Conservation (phyloP, 805 yeast species). For the Lipomyces starkeyi region DNA sequence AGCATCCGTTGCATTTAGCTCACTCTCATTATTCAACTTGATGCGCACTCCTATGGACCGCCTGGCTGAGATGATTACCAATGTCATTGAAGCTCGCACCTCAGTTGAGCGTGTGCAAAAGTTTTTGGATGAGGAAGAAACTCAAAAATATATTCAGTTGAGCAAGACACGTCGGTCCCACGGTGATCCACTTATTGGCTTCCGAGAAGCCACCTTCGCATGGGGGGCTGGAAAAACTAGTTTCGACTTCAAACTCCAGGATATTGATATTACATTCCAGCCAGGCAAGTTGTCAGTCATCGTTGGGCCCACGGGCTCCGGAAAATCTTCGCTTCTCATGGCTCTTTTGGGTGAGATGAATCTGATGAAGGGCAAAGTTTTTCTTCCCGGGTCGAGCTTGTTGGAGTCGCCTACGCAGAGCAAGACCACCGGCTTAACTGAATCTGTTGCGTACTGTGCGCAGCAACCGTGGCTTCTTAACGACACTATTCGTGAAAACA, state of each 20-base stretch:
- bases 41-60: slow-evolving; percentile 89
- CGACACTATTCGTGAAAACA: slow-evolving; percentile 84
- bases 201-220: slow-evolving; percentile 73
- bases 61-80: slow-evolving; percentile 85
- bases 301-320: slow-evolving; percentile 96
- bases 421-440: slow-evolving; percentile 54
- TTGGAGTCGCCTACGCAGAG: slow-evolving; percentile 72
- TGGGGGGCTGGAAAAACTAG: slow-evolving; percentile 64
- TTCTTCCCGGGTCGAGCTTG: slow-evolving; percentile 69
- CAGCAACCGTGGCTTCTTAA: slow-evolving; percentile 93
- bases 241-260: slow-evolving; percentile 75
- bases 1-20: slow-evolving; percentile 92
- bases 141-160: slow-evolving; percentile 81
- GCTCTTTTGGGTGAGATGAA: slow-evolving; percentile 96
- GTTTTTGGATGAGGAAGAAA: slow-evolving; percentile 82
- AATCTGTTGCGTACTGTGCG: slow-evolving; percentile 39
- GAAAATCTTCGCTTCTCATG: slow-evolving; percentile 87
- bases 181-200: slow-evolving; percentile 71
- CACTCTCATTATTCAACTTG: slow-evolving; percentile 83
- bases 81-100: slow-evolving; percentile 87
- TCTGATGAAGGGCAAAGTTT: slow-evolving; percentile 46
- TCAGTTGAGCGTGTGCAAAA: slow-evolving; percentile 86
- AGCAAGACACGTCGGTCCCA: slow-evolving; percentile 53
- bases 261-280: slow-evolving; percentile 71
- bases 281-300: slow-evolving; percentile 86